Evolutionary conservation across 495 filamentous ascomycete species (phyloP).

Genomic region (Penicillium angulare): DNA sequence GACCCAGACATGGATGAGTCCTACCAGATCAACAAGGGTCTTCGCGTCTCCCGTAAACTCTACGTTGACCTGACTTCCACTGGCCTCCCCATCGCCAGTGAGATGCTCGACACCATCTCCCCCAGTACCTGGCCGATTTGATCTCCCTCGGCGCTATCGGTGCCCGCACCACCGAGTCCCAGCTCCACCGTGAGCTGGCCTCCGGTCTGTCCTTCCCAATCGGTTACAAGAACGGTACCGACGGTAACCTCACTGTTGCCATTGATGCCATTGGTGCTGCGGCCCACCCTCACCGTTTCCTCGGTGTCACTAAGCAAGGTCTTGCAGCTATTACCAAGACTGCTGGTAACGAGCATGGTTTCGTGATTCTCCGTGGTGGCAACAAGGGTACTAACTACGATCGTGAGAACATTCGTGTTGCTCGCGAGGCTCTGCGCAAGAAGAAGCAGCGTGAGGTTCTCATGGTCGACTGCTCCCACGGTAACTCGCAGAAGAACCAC

Average conservation of each 20-base stretch:
- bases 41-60: conserved; percentile 81
- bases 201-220: conserved; percentile 98
- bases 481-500: conserved; percentile 64
- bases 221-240: conserved; percentile 98
- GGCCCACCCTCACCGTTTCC: conserved; percentile 90
- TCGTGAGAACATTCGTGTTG: conserved; percentile 71
- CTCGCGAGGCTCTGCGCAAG: conserved; percentile 76
- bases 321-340: conserved; percentile 94
- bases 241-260: conserved; percentile 90
- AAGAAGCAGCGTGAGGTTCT: conserved; percentile 86
- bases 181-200: conserved; percentile 92
- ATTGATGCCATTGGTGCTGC: conserved; percentile 95
- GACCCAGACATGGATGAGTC: conserved; percentile 97
- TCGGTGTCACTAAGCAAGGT: conserved; percentile 99
- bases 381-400: conserved; percentile 95
- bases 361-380: conserved; percentile 91
- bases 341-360: conserved; percentile 90
- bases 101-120: conserved; percentile 99
- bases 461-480: conserved; percentile 98
- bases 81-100: conserved; percentile 90
- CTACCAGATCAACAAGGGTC: conserved; percentile 98
- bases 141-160: conserved; percentile 96
- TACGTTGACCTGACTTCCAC: conserved; percentile 83
- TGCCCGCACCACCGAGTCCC: conserved; percentile 94
- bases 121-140: conserved; percentile 93